Percentiles rank a stretch among this genome's conserved stretches.
These are phyloP conservation scores for Leccinum aurantiacum DNA, from an alignment of 768 basidiomycete genomes.

Conservation along the genomic window DNA sequence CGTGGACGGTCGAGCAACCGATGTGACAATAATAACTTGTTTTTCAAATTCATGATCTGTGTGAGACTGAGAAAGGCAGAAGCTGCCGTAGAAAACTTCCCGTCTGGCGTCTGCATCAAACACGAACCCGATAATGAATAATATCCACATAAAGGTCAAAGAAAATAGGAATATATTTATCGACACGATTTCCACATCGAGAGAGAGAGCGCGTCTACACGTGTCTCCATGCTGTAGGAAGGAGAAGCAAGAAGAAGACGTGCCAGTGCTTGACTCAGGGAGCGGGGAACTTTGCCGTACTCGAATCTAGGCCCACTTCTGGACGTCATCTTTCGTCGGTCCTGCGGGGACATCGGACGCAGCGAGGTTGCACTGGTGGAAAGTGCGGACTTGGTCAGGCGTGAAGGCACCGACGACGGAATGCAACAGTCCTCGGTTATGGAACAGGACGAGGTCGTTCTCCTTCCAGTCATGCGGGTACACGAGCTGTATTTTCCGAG, in stretches of 20 bases:
- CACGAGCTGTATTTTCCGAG: constrained; percentile 45
- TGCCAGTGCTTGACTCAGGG: background rate
- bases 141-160: constrained; percentile 3
- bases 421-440: constrained; percentile 70
- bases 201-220: background rate
- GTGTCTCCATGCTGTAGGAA: constrained; percentile 1
- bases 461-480: constrained; percentile 88
- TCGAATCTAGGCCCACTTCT: constrained; percentile 39
- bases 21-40: background rate
- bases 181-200: background rate
- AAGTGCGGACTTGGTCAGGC: constrained; percentile 46
- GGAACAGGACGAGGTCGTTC: constrained; percentile 66
- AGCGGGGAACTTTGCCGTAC: background rate
- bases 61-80: constrained; percentile 5
- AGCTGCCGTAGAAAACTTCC: too few relatives aligned
- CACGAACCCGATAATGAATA: constrained; percentile 3
- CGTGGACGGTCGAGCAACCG: background rate
- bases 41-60: constrained; percentile 16
- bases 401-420: constrained; percentile 66
- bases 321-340: constrained; percentile 45
- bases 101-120: background rate
- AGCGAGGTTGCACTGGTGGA: constrained; percentile 61
- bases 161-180: background rate
- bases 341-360: constrained; percentile 50
- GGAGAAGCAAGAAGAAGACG: background rate